phyloP scores from a whole-genome alignment of 176 grass and related monocot genomes.

The Lolium rigidum region DNA sequence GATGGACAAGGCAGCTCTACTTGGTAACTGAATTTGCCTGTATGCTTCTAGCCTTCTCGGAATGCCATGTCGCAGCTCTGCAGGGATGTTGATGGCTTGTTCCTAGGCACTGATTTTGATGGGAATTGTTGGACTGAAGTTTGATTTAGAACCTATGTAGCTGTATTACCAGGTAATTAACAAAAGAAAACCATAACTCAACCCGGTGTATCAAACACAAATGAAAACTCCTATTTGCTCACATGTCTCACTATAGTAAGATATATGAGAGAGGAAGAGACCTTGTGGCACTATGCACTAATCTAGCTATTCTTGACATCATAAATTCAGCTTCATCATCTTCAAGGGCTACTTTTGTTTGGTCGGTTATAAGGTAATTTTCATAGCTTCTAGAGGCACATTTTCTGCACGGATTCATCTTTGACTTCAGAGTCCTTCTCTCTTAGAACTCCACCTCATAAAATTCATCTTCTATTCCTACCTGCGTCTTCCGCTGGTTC shows the following conservation, averaged over 20 bases:
- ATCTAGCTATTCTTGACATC: not conserved
- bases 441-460: slow-evolving; percentile 6
- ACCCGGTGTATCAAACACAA: not conserved
- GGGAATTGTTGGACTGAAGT: not conserved
- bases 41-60: not conserved
- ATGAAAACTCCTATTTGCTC: not conserved
- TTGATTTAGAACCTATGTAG: not conserved
- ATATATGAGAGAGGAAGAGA: not conserved
- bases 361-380: not conserved
- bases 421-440: not conserved
- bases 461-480: not conserved
- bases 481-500: not conserved
- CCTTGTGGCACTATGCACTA: not conserved
- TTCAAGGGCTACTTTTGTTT: not conserved
- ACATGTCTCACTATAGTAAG: not conserved
- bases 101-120: not conserved
- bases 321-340: not conserved
- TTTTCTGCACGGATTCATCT: not conserved
- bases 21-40: not conserved
- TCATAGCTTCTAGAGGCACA: not conserved
- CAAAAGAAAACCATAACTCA: not conserved
- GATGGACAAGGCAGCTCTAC: not conserved
- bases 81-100: not conserved
- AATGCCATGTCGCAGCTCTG: not conserved
- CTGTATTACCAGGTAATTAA: not conserved